Percentiles rank a stretch among this genome's conserved stretches.
These are phyloP conservation scores for Trametes coccinea DNA, from an alignment of 768 basidiomycete genomes.

Conservation along the genomic window DNA sequence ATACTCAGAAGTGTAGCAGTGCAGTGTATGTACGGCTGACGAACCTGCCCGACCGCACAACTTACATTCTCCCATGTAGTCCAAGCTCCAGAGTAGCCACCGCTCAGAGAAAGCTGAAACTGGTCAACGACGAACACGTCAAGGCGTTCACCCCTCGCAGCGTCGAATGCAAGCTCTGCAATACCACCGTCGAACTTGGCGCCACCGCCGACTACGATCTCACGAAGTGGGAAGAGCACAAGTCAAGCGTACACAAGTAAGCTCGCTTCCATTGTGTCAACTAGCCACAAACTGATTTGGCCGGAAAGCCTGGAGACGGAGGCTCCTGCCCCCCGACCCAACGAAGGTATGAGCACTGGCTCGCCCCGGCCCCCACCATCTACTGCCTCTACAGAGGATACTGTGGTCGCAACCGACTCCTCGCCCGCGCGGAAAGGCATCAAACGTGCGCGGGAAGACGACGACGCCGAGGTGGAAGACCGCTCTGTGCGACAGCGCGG, in stretches of 20 bases:
- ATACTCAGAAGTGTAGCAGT: conserved; percentile 49
- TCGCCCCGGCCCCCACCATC: conserved; percentile 25
- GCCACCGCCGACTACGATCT: conserved; percentile 61
- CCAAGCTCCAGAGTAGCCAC: conserved; percentile 61
- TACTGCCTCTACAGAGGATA: conserved; percentile 39
- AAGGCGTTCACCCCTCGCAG: conserved; percentile 45
- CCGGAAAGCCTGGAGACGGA: background rate
- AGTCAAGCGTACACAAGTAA: conserved; percentile 42
- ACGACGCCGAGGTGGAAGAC: conserved; percentile 37
- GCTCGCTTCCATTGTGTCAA: background rate
- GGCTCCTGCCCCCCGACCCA: conserved; percentile 16
- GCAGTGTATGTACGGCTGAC: conserved; percentile 35
- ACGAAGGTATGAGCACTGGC: background rate
- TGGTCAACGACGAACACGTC: conserved; percentile 67
- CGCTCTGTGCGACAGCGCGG: conserved; percentile 54
- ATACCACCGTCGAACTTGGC: conserved; percentile 42
- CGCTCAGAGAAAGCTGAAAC: conserved; percentile 58
- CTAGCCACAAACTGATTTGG: background rate
- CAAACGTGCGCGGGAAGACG: conserved; percentile 53
- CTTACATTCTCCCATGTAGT: conserved; percentile 29
- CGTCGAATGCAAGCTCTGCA: conserved; percentile 57
- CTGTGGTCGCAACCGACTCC: conserved; percentile 35
- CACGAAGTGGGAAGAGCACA: conserved; percentile 64
- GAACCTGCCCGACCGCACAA: background rate
- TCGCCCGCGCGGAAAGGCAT: conserved; percentile 34